These are phyloP conservation scores for Diutina sp. DNA, from an alignment of 1,139 yeast genomes.

Conservation along the genomic window DNA sequence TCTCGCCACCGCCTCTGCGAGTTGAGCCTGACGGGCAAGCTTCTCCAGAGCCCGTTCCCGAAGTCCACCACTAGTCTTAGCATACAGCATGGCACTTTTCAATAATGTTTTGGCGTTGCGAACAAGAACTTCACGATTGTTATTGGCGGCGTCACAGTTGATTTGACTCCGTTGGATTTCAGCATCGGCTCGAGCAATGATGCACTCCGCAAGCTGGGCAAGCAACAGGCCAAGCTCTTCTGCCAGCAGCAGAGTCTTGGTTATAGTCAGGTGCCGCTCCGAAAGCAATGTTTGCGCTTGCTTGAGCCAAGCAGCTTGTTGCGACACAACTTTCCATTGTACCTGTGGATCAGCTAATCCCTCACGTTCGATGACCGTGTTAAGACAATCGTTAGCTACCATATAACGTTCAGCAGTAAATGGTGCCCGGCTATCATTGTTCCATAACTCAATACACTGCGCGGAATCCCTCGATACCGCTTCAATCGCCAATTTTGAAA, in stretches of 20 bases:
- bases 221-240: conserved; percentile 19
- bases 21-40: conserved; percentile 21
- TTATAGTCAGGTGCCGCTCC: conserved; percentile 9
- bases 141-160: conserved; percentile 14
- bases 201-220: conserved; percentile 27
- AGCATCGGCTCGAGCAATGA: conserved; percentile 39
- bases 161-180: conserved; percentile 36
- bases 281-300: conserved; percentile 23
- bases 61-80: conserved; percentile 37
- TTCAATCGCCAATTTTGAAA: conserved; percentile 14
- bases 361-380: conserved; percentile 29
- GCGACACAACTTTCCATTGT: conserved; percentile 27
- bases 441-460: conserved; percentile 16
- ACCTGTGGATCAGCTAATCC: conserved; percentile 1
- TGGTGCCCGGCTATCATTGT: conserved; percentile 9
- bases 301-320: conserved; percentile 25
- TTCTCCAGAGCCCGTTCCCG: conserved; percentile 35
- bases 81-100: conserved; percentile 33
- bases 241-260: conserved; percentile 7
- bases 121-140: conserved; percentile 16
- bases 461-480: conserved; percentile 12
- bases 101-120: conserved; percentile 29
- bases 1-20: conserved; percentile 32
- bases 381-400: conserved; percentile 30
- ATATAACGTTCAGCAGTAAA: conserved; percentile 22